Evolutionary conservation across 441 rosid genomes (phyloP).

Genomic region (Populus hybrid): DNA sequence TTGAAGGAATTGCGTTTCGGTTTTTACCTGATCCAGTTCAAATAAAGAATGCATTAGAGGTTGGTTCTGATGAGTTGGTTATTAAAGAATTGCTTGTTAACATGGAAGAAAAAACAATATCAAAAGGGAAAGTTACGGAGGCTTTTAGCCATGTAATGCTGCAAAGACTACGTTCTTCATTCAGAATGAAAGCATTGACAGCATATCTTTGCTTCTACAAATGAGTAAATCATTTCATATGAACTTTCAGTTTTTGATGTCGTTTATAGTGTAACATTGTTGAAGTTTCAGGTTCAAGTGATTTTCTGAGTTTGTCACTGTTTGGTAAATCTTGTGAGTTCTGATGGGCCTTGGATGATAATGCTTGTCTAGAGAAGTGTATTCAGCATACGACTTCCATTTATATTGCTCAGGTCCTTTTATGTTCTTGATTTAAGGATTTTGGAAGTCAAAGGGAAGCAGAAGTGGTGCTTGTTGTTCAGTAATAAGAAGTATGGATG

Average conservation of each 20-base stretch:
- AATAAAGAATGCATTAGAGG: slow-evolving; percentile 89
- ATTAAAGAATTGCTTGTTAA: background rate
- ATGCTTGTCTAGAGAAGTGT: background rate
- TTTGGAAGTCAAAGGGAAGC: background rate
- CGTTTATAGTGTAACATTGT: background rate
- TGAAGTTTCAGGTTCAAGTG: background rate
- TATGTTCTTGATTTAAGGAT: background rate
- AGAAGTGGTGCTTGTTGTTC: background rate
- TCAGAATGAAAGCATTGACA: background rate
- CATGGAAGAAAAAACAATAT: background rate
- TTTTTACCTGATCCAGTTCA: slow-evolving; percentile 92
- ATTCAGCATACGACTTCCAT: background rate
- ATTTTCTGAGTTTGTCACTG: background rate
- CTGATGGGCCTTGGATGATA: background rate
- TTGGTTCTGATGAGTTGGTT: slow-evolving; percentile 31
- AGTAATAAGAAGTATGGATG: background rate
- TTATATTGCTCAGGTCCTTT: background rate
- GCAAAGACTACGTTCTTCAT: background rate
- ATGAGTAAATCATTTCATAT: background rate
- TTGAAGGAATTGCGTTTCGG: slow-evolving; percentile 90
- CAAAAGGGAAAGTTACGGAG: background rate
- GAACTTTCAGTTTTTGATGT: background rate
- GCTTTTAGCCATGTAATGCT: background rate
- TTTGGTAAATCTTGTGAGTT: background rate
- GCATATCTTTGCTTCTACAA: background rate